Conservation (phyloP, 2,329 filamentous ascomycete species). For the Trichoderma koningiopsis region DNA sequence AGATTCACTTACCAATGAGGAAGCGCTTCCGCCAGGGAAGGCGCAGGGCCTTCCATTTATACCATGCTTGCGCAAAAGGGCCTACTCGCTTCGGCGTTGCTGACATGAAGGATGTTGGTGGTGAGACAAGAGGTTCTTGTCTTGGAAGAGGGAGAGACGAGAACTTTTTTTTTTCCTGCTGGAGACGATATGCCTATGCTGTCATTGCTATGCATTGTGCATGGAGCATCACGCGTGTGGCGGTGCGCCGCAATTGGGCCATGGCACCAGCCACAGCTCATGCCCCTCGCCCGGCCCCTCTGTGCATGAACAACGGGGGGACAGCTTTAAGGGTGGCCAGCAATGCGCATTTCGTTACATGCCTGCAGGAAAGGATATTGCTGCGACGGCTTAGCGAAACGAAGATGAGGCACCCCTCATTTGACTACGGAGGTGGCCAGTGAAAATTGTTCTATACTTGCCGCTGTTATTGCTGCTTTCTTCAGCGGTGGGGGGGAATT, state of each 20-base stretch:
- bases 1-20: slow-evolving; percentile 54
- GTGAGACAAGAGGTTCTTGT: not conserved
- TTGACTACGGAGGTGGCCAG: no score
- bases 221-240: not conserved
- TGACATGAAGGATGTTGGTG: slow-evolving; percentile 34
- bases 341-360: not conserved
- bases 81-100: slow-evolving; percentile 42
- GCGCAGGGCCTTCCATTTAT: slow-evolving; percentile 62
- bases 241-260: not conserved
- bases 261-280: not conserved
- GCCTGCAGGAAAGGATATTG: not conserved
- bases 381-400: not conserved
- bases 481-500: not conserved
- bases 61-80: slow-evolving; percentile 51
- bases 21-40: slow-evolving; percentile 66
- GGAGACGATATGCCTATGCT: not conserved
- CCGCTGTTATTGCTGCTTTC: not conserved
- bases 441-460: not conserved
- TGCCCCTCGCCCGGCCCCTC: not conserved
- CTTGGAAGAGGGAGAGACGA: not conserved
- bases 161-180: not conserved
- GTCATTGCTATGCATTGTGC: not conserved
- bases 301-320: not conserved
- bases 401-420: not conserved
- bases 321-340: not conserved